Conservation (phyloP, 2,329 filamentous ascomycete species). For the Fusarium stilboides region DNA sequence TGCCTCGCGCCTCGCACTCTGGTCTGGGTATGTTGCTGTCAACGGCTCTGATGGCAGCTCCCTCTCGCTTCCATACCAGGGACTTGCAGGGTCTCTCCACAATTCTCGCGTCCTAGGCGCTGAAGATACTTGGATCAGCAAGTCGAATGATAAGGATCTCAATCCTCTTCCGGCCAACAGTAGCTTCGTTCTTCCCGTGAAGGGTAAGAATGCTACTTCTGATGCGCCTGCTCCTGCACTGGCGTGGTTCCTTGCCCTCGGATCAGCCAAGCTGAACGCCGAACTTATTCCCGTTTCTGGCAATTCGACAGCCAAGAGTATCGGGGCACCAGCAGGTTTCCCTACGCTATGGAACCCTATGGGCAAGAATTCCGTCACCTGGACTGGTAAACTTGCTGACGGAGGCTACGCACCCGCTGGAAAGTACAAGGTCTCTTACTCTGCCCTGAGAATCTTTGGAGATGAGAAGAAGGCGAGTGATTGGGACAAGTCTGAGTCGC, state of each 20-base stretch:
- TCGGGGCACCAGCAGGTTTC: slow-evolving; percentile 47
- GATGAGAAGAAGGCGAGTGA: slow-evolving; percentile 61
- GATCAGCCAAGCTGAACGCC: slow-evolving; percentile 60
- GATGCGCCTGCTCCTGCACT: slow-evolving; percentile 56
- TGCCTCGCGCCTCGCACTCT: slow-evolving; percentile 57
- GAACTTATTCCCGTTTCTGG: slow-evolving; percentile 59
- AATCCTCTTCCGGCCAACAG: slow-evolving; percentile 53
- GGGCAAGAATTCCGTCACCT: slow-evolving; percentile 49
- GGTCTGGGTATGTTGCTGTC: slow-evolving; percentile 60
- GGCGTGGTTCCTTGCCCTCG: slow-evolving; percentile 61
- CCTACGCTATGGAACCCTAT: slow-evolving; percentile 55
- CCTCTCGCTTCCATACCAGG: slow-evolving; percentile 60
- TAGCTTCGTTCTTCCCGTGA: slow-evolving; percentile 60
- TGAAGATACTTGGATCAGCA: slow-evolving; percentile 49
- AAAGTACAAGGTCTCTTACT: slow-evolving; percentile 64
- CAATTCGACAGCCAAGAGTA: slow-evolving; percentile 23
- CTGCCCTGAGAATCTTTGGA: slow-evolving; percentile 67
- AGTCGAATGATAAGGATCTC: slow-evolving; percentile 53
- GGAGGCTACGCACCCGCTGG: slow-evolving; percentile 65
- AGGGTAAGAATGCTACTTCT: slow-evolving; percentile 51
- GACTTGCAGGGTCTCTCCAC: slow-evolving; percentile 57
- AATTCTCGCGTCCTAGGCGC: slow-evolving; percentile 43
- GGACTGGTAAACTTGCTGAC: slow-evolving; percentile 64
- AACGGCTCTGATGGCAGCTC: slow-evolving; percentile 57
- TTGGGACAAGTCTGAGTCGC: slow-evolving; percentile 63